These are phyloP conservation scores for Isochrysis galbana DNA, from an alignment of 78 protist species.

Conservation along the genomic window DNA sequence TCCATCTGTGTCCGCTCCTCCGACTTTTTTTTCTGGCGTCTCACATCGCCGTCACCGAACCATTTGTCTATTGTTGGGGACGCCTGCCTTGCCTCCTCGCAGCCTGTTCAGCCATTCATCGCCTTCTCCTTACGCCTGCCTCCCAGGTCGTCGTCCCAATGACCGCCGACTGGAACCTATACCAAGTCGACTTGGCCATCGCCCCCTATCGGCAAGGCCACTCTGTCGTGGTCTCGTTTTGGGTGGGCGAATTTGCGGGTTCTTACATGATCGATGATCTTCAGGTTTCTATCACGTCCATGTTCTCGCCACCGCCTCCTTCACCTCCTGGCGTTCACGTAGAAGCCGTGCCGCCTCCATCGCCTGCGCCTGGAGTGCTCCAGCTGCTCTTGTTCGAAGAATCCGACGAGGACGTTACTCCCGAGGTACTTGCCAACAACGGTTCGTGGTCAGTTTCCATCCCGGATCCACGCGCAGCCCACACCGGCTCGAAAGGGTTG, in stretches of 20 bases:
- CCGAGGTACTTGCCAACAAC: not conserved
- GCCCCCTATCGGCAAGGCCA: not conserved
- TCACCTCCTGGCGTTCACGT: not conserved
- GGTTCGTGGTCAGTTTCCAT: not conserved
- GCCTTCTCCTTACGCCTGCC: no score
- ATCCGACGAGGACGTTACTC: not conserved
- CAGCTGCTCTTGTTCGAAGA: not conserved
- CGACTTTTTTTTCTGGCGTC: no score
- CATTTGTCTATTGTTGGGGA: no score
- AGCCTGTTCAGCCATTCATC: no score
- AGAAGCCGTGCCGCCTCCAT: not conserved
- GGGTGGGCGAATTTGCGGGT: not conserved
- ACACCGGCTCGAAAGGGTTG: not conserved
- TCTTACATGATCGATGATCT: not conserved
- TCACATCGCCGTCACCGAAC: no score
- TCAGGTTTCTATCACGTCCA: not conserved
- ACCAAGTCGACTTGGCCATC: not conserved
- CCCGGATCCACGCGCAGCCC: not conserved
- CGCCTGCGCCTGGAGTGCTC: slow-evolving; percentile 5
- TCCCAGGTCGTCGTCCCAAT: not conserved
- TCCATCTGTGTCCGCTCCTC: no score
- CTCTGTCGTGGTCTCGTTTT: not conserved
- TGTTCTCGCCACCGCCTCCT: not conserved
- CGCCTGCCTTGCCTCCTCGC: no score
- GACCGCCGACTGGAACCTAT: not conserved